phyloP scores from a whole-genome alignment of 106 monocot genomes.

The Ottelia alismoides region DNA sequence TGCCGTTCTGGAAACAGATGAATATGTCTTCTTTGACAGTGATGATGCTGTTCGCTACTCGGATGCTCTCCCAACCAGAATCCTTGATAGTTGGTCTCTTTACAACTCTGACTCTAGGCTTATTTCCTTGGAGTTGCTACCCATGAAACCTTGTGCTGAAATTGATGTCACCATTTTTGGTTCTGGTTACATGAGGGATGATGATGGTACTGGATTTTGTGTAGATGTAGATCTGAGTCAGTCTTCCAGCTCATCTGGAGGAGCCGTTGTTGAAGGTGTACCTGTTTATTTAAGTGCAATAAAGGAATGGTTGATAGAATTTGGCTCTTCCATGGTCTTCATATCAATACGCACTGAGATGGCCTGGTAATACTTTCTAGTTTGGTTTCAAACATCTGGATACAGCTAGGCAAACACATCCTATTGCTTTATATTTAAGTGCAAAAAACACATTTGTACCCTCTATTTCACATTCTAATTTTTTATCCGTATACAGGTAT shows the following conservation, averaged over 20 bases:
- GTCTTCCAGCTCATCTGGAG: conserved; percentile 32
- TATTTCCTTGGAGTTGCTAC: conserved; percentile 83
- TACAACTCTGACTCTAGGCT: conserved; percentile 95
- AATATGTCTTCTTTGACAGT: conserved; percentile 71
- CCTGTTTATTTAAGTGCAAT: conserved; percentile 82
- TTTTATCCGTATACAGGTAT: conserved; percentile 50
- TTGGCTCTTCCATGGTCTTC: conserved; percentile 88
- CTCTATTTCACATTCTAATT: too few relatives aligned
- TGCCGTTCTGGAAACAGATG: conserved; percentile 71
- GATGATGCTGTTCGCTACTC: conserved; percentile 33
- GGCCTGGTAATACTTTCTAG: conserved; percentile 44
- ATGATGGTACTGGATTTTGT: conserved; percentile 86
- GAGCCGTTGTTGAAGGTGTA: conserved; percentile 45
- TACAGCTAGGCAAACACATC: too few relatives aligned
- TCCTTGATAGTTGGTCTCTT: conserved; percentile 79
- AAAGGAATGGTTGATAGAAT: conserved; percentile 98
- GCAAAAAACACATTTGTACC: too few relatives aligned
- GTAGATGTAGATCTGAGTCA: conserved; percentile 25
- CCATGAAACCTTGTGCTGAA: conserved; percentile 90
- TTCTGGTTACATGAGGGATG: conserved; percentile 84
- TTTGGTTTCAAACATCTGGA: neutral
- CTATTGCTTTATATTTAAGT: too few relatives aligned
- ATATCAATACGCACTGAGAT: conserved; percentile 86
- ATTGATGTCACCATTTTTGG: conserved; percentile 81
- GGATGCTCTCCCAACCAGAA: conserved; percentile 67